Conservation (phyloP, 192 early-diverging fungal species). For the Spinellus fusiger region DNA sequence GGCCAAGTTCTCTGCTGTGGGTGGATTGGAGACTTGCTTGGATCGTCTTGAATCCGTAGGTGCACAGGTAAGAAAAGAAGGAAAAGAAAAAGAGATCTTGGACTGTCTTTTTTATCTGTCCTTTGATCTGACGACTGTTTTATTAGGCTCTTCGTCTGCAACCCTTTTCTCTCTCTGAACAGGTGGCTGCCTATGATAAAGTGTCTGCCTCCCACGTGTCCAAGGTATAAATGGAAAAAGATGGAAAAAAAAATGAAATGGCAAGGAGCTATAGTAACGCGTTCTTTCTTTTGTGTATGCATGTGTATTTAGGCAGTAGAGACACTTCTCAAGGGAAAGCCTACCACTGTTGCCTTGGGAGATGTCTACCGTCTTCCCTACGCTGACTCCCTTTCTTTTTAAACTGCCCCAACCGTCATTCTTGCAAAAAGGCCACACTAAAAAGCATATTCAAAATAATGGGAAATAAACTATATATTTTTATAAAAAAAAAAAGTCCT, state of each 20-base stretch:
- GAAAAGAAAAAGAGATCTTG: constrained; percentile 19
- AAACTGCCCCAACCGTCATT: constrained; percentile 2
- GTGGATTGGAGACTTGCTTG: constrained; percentile 39
- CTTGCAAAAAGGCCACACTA: not conserved
- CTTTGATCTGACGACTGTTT: constrained; percentile 18
- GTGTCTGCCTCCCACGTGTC: constrained; percentile 56
- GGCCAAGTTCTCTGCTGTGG: constrained; percentile 51
- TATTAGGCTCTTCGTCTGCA: constrained; percentile 32
- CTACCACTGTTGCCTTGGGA: constrained; percentile 75
- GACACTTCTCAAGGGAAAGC: constrained; percentile 58
- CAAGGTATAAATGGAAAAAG: constrained; percentile 33
- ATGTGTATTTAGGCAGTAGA: constrained; percentile 46
- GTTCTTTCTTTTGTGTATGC: not conserved
- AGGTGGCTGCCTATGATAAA: constrained; percentile 41
- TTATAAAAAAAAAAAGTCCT: not conserved
- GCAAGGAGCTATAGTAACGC: not conserved
- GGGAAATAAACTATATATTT: not conserved
- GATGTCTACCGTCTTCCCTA: constrained; percentile 68
- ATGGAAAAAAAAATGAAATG: not conserved
- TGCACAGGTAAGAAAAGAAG: constrained; percentile 34
- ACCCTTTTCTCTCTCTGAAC: constrained; percentile 26
- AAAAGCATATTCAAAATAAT: not conserved
- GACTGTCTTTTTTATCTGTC: no score
- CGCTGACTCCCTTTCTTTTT: constrained; percentile 60
- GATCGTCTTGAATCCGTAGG: constrained; percentile 43